These are phyloP conservation scores for Sporisorium reilianum DNA, from an alignment of 1,284 basidiomycete species.

Conservation along the genomic window DNA sequence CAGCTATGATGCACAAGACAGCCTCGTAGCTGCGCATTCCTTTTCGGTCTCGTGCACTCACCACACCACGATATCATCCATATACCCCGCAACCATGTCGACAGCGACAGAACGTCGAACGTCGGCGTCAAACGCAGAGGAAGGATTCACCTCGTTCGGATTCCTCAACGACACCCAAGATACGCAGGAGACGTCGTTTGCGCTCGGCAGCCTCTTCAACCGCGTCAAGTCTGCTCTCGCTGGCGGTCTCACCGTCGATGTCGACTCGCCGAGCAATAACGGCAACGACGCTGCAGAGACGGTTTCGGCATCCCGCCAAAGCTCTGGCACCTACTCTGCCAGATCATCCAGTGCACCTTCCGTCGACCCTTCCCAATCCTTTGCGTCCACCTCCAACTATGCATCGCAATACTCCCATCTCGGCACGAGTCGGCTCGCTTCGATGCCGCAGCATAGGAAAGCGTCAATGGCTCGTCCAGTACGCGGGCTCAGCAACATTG, in stretches of 20 bases:
- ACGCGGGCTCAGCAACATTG: conserved; percentile 50
- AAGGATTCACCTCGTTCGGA: conserved; percentile 56
- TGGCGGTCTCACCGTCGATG: conserved; percentile 13
- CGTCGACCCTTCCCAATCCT: neutral
- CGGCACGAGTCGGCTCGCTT: conserved; percentile 18
- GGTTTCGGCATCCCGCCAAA: conserved; percentile 26
- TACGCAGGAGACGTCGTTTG: conserved; percentile 49
- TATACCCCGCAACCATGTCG: neutral
- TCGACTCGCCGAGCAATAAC: conserved; percentile 1
- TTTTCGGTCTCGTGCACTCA: neutral
- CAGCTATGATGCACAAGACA: neutral
- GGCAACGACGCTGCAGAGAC: conserved; percentile 3
- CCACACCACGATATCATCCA: neutral
- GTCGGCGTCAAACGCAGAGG: conserved; percentile 1
- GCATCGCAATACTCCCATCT: neutral
- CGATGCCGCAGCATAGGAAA: conserved; percentile 35
- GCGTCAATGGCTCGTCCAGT: conserved; percentile 28
- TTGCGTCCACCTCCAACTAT: conserved; percentile 18
- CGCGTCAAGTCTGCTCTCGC: conserved; percentile 61
- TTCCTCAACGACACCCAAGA: conserved; percentile 61
- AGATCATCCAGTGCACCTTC: conserved; percentile 16
- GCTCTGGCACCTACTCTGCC: conserved; percentile 22
- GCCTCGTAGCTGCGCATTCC: neutral
- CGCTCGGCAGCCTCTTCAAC: conserved; percentile 58
- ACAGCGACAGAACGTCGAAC: conserved; percentile 10